A percentile compares a stretch with the other conserved stretches of the same genome.
phyloP scores from a whole-genome alignment of 2,329 filamentous ascomycete species.

The Sporothrix inflata region DNA sequence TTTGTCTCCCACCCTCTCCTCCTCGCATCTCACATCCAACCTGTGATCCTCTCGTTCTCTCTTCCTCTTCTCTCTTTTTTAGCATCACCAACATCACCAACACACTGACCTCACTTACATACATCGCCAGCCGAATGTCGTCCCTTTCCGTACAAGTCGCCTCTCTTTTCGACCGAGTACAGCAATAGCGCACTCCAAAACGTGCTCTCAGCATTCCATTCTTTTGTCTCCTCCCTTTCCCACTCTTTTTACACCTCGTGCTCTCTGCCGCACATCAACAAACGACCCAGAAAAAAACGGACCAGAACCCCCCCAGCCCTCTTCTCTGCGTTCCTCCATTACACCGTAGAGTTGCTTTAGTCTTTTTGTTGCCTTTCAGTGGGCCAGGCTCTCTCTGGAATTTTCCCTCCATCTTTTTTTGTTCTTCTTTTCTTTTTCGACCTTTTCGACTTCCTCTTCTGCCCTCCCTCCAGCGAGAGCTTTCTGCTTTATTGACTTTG shows the following conservation, averaged over 20 bases:
- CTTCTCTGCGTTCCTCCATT: not conserved
- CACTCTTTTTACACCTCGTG: slow-evolving; percentile 1
- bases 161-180: slow-evolving; percentile 24
- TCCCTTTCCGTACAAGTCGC: not conserved
- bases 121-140: slow-evolving; percentile 23
- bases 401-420: not conserved
- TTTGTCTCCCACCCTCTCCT: not conserved
- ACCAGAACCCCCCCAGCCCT: not conserved
- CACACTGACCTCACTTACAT: not conserved
- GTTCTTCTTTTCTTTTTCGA: slow-evolving; percentile 10
- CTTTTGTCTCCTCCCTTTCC: not conserved
- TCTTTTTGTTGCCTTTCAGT: not conserved
- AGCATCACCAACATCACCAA: not conserved
- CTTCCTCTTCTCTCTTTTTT: not conserved
- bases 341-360: slow-evolving; percentile 6
- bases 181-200: not conserved
- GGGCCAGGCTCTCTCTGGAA: slow-evolving; percentile 10
- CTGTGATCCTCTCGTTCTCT: slow-evolving; percentile 5
- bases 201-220: slow-evolving; percentile 20
- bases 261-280: not conserved
- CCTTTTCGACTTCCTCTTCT: slow-evolving; percentile 7
- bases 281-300: not conserved
- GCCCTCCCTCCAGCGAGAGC: not conserved
- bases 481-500: slow-evolving; percentile 6
- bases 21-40: slow-evolving; percentile 10